phyloP scores from a whole-genome alignment of 2,329 filamentous ascomycete species.

The Diaporthe citriasiana region DNA sequence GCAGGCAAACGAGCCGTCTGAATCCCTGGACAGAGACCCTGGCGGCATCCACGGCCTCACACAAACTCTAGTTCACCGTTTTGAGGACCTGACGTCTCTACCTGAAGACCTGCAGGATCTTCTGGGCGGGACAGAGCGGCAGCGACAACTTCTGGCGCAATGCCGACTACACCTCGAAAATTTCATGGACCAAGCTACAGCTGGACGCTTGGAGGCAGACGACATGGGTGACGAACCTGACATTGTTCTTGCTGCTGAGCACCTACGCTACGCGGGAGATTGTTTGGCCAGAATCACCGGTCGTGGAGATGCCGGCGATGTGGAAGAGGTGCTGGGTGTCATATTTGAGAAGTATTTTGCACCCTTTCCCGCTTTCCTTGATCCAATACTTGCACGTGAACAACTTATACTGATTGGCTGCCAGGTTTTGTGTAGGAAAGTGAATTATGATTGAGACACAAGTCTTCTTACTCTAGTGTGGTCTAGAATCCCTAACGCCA shows the following conservation, averaged over 20 bases:
- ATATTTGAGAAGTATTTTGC: slow-evolving; percentile 93
- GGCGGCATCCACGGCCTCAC: slow-evolving; percentile 80
- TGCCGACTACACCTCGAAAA: slow-evolving; percentile 80
- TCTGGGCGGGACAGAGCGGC: slow-evolving; percentile 90
- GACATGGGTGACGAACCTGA: slow-evolving; percentile 70
- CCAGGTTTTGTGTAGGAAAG: slow-evolving; percentile 70
- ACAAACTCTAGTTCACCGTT: slow-evolving; percentile 74
- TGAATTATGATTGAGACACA: slow-evolving; percentile 49
- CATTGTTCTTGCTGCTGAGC: slow-evolving; percentile 91
- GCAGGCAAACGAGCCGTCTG: slow-evolving; percentile 59
- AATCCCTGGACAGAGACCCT: slow-evolving; percentile 58
- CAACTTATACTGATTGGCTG: not conserved
- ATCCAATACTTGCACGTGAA: not conserved
- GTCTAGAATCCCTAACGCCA: slow-evolving; percentile 27
- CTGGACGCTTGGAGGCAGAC: slow-evolving; percentile 59
- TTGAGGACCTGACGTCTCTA: slow-evolving; percentile 79
- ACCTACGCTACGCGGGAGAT: slow-evolving; percentile 84
- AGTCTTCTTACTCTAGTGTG: slow-evolving; percentile 38
- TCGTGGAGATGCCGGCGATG: slow-evolving; percentile 85
- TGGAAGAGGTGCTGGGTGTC: slow-evolving; percentile 95
- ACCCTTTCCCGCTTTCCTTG: not conserved
- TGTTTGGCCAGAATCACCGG: slow-evolving; percentile 91
- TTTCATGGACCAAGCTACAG: slow-evolving; percentile 70
- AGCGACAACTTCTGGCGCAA: slow-evolving; percentile 82
- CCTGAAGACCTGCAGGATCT: slow-evolving; percentile 83